Conservation (phyloP, 2,329 filamentous ascomycete species). For the Fusarium nurragi region DNA sequence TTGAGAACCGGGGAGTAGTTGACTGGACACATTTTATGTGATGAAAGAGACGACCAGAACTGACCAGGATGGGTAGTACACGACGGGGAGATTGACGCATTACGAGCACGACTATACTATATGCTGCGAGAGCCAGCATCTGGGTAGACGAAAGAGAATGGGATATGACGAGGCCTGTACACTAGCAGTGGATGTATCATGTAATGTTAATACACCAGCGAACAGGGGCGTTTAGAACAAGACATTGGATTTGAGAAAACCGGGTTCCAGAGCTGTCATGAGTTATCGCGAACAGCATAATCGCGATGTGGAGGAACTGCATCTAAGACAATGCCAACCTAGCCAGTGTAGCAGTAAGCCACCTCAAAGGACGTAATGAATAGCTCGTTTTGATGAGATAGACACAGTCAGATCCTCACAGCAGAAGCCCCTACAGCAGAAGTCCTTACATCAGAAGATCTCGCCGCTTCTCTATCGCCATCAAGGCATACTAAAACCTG, state of each 20-base stretch:
- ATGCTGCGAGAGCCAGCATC: slow-evolving; percentile 22
- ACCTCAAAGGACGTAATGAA: no score
- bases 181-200: slow-evolving; percentile 31
- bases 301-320: neutral
- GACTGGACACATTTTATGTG: slow-evolving; percentile 17
- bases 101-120: slow-evolving; percentile 26
- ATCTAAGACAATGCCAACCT: neutral
- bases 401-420: neutral
- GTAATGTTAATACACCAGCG: slow-evolving; percentile 32
- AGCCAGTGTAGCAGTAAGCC: neutral
- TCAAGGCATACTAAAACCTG: neutral
- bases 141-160: slow-evolving; percentile 22
- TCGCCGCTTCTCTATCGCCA: neutral
- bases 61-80: slow-evolving; percentile 31
- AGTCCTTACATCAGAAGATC: neutral
- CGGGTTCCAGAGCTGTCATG: slow-evolving; percentile 2
- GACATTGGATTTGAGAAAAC: slow-evolving; percentile 18
- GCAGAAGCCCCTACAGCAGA: no score
- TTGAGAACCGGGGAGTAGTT: slow-evolving; percentile 14
- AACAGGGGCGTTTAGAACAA: slow-evolving; percentile 4
- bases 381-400: neutral
- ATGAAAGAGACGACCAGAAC: slow-evolving; percentile 34
- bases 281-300: neutral
- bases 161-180: slow-evolving; percentile 32
- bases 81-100: slow-evolving; percentile 29